These are phyloP conservation scores for Aquanectria penicillioides DNA, from an alignment of 2,329 filamentous ascomycete species.

Conservation along the genomic window DNA sequence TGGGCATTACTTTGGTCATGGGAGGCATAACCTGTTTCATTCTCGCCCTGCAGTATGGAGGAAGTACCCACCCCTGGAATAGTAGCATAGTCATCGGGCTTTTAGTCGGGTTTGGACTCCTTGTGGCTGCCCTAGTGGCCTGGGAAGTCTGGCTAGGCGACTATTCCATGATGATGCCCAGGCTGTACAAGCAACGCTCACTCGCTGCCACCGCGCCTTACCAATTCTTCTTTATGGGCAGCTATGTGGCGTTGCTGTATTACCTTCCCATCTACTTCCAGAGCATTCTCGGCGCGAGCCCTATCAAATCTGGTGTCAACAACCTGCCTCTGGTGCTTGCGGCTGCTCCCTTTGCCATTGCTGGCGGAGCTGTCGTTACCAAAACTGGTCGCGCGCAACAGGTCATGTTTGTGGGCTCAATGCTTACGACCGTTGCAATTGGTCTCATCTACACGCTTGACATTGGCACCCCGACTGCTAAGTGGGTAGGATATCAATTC, in stretches of 20 bases:
- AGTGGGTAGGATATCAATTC: neutral
- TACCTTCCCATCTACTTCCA: neutral
- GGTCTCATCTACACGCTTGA: neutral
- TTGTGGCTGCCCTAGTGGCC: neutral
- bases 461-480: neutral
- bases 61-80: neutral
- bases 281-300: neutral
- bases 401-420: neutral
- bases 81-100: neutral
- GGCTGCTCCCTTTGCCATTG: neutral
- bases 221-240: neutral
- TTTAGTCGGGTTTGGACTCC: neutral
- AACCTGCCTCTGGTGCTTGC: neutral
- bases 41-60: neutral
- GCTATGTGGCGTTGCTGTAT: neutral
- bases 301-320: neutral
- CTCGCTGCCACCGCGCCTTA: too few relatives aligned
- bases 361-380: neutral
- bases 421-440: neutral
- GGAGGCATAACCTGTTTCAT: neutral
- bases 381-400: neutral
- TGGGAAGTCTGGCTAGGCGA: neutral
- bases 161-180: neutral
- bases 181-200: neutral
- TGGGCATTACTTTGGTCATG: neutral